Evolutionary conservation across 768 basidiomycete species (phyloP).

Genomic region (Peribolospora kevripleyi): DNA sequence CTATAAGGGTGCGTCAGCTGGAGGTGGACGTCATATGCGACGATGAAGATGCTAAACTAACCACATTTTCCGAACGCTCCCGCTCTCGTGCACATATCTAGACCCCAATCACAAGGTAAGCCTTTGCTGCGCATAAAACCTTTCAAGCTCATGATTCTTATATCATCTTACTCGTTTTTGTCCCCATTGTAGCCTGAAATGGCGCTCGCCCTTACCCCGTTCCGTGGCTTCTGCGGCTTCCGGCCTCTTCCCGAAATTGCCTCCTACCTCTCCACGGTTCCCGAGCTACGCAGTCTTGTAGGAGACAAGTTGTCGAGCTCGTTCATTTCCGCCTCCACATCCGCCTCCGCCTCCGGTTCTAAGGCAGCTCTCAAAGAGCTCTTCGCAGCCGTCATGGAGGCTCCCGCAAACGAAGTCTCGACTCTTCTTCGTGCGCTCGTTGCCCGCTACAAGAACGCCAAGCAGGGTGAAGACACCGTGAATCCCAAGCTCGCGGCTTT

Average conservation of each 20-base stretch:
- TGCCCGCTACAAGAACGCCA: conserved; percentile 32
- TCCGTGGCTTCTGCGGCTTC: conserved; percentile 80
- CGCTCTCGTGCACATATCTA: conserved; percentile 3
- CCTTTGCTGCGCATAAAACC: neutral
- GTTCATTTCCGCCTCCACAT: conserved; percentile 30
- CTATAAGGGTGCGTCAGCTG: conserved; percentile 53
- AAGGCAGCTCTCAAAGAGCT: conserved; percentile 33
- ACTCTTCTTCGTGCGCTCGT: conserved; percentile 35
- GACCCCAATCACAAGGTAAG: conserved; percentile 72
- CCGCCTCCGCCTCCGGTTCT: conserved; percentile 22
- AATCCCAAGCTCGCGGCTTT: conserved; percentile 21
- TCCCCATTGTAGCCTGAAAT: conserved; percentile 44
- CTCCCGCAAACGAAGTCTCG: conserved; percentile 31
- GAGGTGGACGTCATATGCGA: neutral
- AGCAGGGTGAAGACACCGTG: conserved; percentile 27
- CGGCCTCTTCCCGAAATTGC: conserved; percentile 53
- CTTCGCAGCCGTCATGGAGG: conserved; percentile 65
- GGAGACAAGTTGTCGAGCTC: conserved; percentile 21
- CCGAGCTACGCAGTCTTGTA: conserved; percentile 54
- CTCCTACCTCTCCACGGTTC: conserved; percentile 36
- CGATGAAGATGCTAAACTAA: neutral
- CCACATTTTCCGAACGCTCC: neutral
- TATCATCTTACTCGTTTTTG: neutral
- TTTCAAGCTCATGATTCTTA: neutral
- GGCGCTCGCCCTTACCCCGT: conserved; percentile 84